These are phyloP conservation scores for Diaporthe nobilis DNA, from an alignment of 2,329 filamentous ascomycete species.

Conservation along the genomic window DNA sequence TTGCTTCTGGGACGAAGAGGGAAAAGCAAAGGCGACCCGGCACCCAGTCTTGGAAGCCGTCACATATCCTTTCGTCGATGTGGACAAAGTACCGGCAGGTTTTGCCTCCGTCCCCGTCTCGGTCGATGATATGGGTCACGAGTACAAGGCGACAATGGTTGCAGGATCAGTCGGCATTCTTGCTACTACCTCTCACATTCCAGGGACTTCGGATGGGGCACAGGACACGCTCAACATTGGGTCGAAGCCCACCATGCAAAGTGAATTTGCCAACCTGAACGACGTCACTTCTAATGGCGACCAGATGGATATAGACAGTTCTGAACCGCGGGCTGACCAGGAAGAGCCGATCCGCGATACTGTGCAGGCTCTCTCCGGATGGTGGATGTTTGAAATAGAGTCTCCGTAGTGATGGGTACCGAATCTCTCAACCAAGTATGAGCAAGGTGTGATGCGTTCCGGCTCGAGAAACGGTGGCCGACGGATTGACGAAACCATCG, in stretches of 20 bases:
- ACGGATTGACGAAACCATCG: not conserved
- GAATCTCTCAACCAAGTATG: not conserved
- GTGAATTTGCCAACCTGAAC: not conserved
- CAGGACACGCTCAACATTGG: not conserved
- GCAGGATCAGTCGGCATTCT: conserved; percentile 3
- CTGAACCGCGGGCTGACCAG: not conserved
- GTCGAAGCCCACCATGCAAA: not conserved
- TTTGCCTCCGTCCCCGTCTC: not conserved
- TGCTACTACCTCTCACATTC: not conserved
- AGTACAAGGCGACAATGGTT: conserved; percentile 3
- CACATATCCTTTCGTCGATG: not conserved
- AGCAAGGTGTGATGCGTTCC: not conserved
- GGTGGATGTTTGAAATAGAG: not conserved
- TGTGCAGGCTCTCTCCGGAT: not conserved
- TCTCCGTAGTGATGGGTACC: not conserved
- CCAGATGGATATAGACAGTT: too few relatives aligned
- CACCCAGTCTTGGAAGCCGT: not conserved
- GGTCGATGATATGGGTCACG: not conserved
- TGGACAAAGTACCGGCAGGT: not conserved
- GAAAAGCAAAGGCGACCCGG: not conserved
- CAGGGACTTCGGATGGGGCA: not conserved
- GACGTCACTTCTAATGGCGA: not conserved
- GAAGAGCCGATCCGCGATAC: not conserved
- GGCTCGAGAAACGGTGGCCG: not conserved
- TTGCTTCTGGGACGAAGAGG: conserved; percentile 41